Conservation (phyloP, 2,329 filamentous ascomycete genomes). For the Pseudogymnoascus sp. region DNA sequence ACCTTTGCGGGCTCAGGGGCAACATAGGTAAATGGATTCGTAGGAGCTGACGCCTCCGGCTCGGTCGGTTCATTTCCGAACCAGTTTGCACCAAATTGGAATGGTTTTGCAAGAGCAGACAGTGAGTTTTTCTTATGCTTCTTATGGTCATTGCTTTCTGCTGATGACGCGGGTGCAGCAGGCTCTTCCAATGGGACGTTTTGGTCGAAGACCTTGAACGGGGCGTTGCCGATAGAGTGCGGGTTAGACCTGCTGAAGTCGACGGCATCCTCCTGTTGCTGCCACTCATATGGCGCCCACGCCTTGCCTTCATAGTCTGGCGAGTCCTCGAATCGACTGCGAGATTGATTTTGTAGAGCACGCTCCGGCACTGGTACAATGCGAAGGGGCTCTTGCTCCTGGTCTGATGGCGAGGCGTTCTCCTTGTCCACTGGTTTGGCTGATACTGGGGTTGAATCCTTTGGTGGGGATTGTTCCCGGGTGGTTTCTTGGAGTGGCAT, state of each 20-base stretch:
- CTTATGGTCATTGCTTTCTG: slow-evolving; percentile 18
- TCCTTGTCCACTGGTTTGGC: slow-evolving; percentile 26
- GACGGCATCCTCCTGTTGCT: slow-evolving; percentile 34
- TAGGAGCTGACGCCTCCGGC: not conserved
- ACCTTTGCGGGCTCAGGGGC: slow-evolving; percentile 14
- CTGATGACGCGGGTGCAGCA: not conserved
- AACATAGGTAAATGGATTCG: not conserved
- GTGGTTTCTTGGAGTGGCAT: slow-evolving; percentile 29
- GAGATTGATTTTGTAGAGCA: slow-evolving; percentile 27
- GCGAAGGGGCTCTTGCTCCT: slow-evolving; percentile 21
- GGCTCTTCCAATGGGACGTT: slow-evolving; percentile 15
- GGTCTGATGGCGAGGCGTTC: slow-evolving; percentile 23
- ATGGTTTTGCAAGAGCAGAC: slow-evolving; percentile 63
- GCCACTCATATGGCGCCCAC: slow-evolving; percentile 55
- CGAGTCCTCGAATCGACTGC: slow-evolving; percentile 45
- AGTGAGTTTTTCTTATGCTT: slow-evolving; percentile 45
- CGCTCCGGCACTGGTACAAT: slow-evolving; percentile 32
- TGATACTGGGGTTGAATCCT: slow-evolving; percentile 17
- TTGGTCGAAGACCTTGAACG: slow-evolving; percentile 38
- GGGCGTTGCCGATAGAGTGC: slow-evolving; percentile 43
- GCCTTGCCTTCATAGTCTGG: slow-evolving; percentile 41
- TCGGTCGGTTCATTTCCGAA: not conserved
- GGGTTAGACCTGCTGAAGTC: slow-evolving; percentile 37
- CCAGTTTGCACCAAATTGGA: slow-evolving; percentile 34
- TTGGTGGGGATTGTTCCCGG: slow-evolving; percentile 26